Conservation (phyloP, 768 basidiomycete species). For the Trametes elegans region DNA sequence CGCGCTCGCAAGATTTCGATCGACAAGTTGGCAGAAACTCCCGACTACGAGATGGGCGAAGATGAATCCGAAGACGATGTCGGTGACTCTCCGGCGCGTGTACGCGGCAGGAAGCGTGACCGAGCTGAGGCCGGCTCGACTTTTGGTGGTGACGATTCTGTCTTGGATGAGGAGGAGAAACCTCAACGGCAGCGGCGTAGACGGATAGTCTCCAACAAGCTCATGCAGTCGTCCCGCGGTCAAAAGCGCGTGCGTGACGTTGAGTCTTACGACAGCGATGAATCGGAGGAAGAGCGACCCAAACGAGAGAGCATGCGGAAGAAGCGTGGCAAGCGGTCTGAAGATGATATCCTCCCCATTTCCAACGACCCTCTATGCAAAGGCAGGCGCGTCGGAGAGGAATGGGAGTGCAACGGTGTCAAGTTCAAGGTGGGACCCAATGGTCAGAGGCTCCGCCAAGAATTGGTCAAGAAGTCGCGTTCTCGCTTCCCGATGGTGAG, state of each 20-base stretch:
- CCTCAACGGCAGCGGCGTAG: constrained; percentile 47
- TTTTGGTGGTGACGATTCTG: constrained; percentile 60
- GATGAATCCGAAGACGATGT: constrained; percentile 1
- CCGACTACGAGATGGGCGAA: constrained; percentile 11
- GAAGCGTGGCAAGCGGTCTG: constrained; percentile 51
- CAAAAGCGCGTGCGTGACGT: constrained; percentile 66
- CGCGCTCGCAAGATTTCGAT: constrained; percentile 53
- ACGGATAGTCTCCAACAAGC: constrained; percentile 52
- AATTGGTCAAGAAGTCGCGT: constrained; percentile 67
- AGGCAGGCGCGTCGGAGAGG: constrained; percentile 63
- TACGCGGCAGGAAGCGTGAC: constrained; percentile 68
- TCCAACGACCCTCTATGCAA: constrained; percentile 53
- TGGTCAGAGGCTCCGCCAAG: constrained; percentile 66
- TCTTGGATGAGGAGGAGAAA: constrained; percentile 37
- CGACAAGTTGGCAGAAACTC: constrained; percentile 33
- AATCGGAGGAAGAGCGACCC: constrained; percentile 40
- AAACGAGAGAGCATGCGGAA: constrained; percentile 38
- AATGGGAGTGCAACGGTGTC: constrained; percentile 73
- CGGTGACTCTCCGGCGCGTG: neutral
- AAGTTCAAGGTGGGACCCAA: constrained; percentile 70
- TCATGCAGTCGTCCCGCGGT: constrained; percentile 51
- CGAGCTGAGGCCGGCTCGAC: constrained; percentile 70
- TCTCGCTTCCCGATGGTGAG: constrained; percentile 74
- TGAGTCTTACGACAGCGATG: constrained; percentile 34
- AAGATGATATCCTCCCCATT: constrained; percentile 40